phyloP scores from a whole-genome alignment of 495 filamentous ascomycete genomes.

The Penicillium steckii region DNA sequence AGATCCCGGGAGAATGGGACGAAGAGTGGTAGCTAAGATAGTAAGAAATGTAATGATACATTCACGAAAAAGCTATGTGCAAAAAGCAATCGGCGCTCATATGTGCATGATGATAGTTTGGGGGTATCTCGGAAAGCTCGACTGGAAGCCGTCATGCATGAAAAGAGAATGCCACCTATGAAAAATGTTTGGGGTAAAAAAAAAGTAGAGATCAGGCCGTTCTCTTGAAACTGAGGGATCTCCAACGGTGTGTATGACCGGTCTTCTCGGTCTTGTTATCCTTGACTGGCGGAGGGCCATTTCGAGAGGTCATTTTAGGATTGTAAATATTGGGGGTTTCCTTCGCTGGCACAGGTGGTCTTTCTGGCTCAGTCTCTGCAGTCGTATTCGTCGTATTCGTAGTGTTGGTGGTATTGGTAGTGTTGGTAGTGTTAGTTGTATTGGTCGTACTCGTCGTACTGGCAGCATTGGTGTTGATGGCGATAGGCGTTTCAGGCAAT shows the following conservation, averaged over 20 bases:
- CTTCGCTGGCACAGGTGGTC: constrained; percentile 12
- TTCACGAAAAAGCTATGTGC: constrained; percentile 38
- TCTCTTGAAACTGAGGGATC: constrained; percentile 31
- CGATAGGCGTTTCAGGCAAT: constrained; percentile 18
- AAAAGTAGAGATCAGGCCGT: constrained; percentile 15
- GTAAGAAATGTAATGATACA: constrained; percentile 36
- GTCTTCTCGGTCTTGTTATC: constrained; percentile 12
- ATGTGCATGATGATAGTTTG: constrained; percentile 24
- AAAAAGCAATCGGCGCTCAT: constrained; percentile 22
- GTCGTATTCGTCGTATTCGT: neutral
- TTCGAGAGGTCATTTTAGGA: constrained; percentile 14
- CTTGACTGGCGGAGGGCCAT: constrained; percentile 11
- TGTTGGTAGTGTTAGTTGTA: neutral
- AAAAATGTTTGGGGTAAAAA: too few species aligned
- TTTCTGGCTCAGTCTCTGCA: constrained; percentile 6
- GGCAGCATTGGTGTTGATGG: too few species aligned
- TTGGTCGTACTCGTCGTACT: constrained; percentile 1
- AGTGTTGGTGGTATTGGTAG: neutral
- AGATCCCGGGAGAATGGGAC: constrained; percentile 13
- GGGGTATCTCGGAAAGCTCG: constrained; percentile 24
- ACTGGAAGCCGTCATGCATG: constrained; percentile 12
- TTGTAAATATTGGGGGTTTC: constrained; percentile 11
- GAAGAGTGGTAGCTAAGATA: constrained; percentile 11
- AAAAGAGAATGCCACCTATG: constrained; percentile 20
- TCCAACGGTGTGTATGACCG: constrained; percentile 23